phyloP scores from a whole-genome alignment of 2,329 filamentous ascomycete species.

The Aspergillus hiratsukae region DNA sequence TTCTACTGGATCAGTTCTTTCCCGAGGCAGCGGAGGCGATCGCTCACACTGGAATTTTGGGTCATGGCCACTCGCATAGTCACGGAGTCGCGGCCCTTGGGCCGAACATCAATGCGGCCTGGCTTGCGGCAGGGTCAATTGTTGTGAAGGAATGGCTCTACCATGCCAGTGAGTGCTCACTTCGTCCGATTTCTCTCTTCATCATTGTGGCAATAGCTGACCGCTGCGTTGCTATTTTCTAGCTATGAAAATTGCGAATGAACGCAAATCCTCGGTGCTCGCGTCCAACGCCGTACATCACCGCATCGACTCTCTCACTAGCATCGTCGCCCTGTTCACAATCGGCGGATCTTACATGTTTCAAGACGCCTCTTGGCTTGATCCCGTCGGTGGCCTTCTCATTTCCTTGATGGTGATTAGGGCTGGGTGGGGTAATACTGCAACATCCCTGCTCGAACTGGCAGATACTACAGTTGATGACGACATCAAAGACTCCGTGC shows the following conservation, averaged over 20 bases:
- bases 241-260: slow-evolving; percentile 93
- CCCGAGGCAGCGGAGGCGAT: slow-evolving; percentile 57
- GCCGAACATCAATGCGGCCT: slow-evolving; percentile 89
- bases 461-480: slow-evolving; percentile 86
- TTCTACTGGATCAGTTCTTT: slow-evolving; percentile 69
- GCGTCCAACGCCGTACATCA: slow-evolving; percentile 96
- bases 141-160: slow-evolving; percentile 96
- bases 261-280: slow-evolving; percentile 91
- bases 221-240: slow-evolving; percentile 7
- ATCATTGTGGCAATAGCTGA: neutral
- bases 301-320: slow-evolving; percentile 90
- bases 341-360: slow-evolving; percentile 88
- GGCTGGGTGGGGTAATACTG: slow-evolving; percentile 82
- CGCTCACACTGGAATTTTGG: slow-evolving; percentile 35
- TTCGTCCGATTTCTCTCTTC: neutral
- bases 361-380: slow-evolving; percentile 81
- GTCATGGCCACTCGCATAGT: slow-evolving; percentile 59
- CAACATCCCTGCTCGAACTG: slow-evolving; percentile 75
- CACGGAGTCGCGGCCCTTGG: slow-evolving; percentile 49
- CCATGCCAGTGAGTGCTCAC: slow-evolving; percentile 72
- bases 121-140: slow-evolving; percentile 87
- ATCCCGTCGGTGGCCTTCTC: slow-evolving; percentile 85
- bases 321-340: slow-evolving; percentile 83
- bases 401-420: slow-evolving; percentile 93
- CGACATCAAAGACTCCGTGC: slow-evolving; percentile 71